A percentile compares a stretch with the other conserved stretches of the same genome.
phyloP scores from a whole-genome alignment of 352 stramenopile species.

The Phytopythium litorale region DNA sequence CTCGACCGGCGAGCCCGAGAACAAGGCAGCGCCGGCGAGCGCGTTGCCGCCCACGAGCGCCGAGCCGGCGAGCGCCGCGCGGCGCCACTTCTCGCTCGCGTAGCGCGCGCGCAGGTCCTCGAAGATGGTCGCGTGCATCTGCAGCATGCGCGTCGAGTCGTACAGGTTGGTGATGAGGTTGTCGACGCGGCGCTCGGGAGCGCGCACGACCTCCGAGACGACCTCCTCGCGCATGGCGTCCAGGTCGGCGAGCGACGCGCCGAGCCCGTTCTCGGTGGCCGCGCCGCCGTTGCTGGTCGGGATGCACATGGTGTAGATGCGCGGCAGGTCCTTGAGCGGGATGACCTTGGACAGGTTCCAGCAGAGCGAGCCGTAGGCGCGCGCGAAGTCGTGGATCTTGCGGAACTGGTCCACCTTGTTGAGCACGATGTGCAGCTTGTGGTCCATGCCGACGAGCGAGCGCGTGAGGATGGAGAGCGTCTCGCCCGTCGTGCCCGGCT shows the following conservation, averaged over 20 bases:
- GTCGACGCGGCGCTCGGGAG: conserved; percentile 96
- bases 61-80: conserved; percentile 56
- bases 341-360: conserved; percentile 99
- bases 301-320: conserved; percentile 99
- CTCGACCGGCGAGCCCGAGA: conserved; percentile 76
- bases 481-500: conserved; percentile 98
- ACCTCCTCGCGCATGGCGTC: conserved; percentile 96
- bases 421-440: conserved; percentile 99
- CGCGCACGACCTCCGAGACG: conserved; percentile 96
- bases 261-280: conserved; percentile 45
- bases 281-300: conserved; percentile 66
- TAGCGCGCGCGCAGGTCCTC: conserved; percentile 79
- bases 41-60: conserved; percentile 70
- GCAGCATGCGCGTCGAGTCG: conserved; percentile 86
- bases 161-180: conserved; percentile 99
- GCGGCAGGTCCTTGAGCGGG: conserved; percentile 98
- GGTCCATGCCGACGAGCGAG: conserved; percentile 97
- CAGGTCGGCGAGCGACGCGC: conserved; percentile 91
- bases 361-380: conserved; percentile 98
- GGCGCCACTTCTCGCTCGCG: conserved; percentile 77
- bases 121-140: conserved; percentile 94
- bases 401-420: conserved; percentile 99
- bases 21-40: conserved; percentile 68
- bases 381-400: conserved; percentile 99
- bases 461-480: conserved; percentile 98